Base-by-base conservation (phyloP, 2,329 filamentous ascomycete species). In the Beauveria pseudobassiana region DNA sequence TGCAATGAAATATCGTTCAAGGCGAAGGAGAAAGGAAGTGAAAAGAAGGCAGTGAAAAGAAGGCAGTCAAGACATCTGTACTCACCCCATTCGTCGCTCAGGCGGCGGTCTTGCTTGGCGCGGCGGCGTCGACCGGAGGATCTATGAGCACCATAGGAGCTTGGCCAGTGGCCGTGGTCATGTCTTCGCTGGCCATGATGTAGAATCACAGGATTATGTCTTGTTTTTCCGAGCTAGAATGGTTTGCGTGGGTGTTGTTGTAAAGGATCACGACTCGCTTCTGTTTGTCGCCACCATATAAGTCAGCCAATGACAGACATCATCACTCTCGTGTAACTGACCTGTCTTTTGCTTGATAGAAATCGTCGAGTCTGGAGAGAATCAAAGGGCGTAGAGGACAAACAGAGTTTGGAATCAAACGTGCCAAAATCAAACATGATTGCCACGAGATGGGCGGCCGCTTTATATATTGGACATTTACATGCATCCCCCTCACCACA, bases 11-110 rank as follows among this genome's bases (percentile, higher is more conserved):
- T 9, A n/a, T 49, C 22, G 7, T 9, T 14, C 14, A 20, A 34
- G 6, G 26, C 16, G 18, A 34, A 8, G 9, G 9, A 18, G 18
- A 3, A 28, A 18, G 38, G 8, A 52, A 26, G 18, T 14, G 2
- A 54, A 18, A 24, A 7, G 30, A 1, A 24, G 6, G 42, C 9
- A 18, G 26, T 9, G 22, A 22, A 22, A 22, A 22, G 22, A 22
- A 22, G 22, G 22, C 22, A 18, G 26, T 9, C 3, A 24, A 50
- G n/a, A 42, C 38, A 20, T 22, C 3, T 22, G 12, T 7, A 73
- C 76, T 69, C 63, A 81, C 78, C 79, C 79, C 79, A 82, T 70
- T 82, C 79, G 64, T 78, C 78, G 26, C 74, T 79, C 67, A 70
- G 70, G 64, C 70, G 71, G 63, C 69, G 70, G 63, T 72, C 74